These are phyloP conservation scores for Sugiyamaella grinbergsii DNA, from an alignment of 1,139 yeast species.

Conservation along the genomic window DNA sequence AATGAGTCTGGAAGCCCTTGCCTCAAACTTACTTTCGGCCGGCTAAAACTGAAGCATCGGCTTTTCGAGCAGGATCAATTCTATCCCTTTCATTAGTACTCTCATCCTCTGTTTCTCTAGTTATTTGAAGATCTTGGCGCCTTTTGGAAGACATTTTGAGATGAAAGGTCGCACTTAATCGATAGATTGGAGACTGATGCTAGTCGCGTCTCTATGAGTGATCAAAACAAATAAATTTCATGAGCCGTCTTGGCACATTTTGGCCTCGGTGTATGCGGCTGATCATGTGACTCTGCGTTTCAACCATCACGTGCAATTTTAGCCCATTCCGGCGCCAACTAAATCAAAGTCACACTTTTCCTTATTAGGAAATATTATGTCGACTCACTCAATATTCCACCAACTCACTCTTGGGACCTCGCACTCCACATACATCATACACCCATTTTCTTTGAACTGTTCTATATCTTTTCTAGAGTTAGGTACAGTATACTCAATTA, in stretches of 20 bases:
- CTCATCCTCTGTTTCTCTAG: conserved; percentile 50
- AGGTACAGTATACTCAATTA: conserved; percentile 14
- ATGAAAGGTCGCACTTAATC: too few species aligned
- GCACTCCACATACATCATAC: conserved; percentile 1
- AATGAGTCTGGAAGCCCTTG: too few species aligned
- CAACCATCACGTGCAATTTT: background rate
- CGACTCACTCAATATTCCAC: background rate
- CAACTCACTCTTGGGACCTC: background rate
- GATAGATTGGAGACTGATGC: background rate
- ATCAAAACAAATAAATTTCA: conserved; percentile 6
- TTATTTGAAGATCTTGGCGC: conserved; percentile 32
- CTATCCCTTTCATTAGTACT: conserved; percentile 38
- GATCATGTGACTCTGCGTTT: background rate
- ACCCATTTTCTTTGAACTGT: conserved; percentile 6
- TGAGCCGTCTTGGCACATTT: background rate
- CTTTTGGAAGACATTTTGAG: conserved; percentile 23
- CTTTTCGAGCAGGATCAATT: conserved; percentile 45
- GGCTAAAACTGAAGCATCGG: conserved; percentile 66
- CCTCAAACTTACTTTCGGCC: conserved; percentile 57
- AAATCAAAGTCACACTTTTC: conserved; percentile 7
- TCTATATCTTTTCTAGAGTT: conserved; percentile 14
- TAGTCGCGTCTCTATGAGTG: background rate
- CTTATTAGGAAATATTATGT: background rate
- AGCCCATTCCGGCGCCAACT: background rate
- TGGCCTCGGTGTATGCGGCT: background rate